Conservation (phyloP, 139 green algal genomes). For the Volvox africanus region DNA sequence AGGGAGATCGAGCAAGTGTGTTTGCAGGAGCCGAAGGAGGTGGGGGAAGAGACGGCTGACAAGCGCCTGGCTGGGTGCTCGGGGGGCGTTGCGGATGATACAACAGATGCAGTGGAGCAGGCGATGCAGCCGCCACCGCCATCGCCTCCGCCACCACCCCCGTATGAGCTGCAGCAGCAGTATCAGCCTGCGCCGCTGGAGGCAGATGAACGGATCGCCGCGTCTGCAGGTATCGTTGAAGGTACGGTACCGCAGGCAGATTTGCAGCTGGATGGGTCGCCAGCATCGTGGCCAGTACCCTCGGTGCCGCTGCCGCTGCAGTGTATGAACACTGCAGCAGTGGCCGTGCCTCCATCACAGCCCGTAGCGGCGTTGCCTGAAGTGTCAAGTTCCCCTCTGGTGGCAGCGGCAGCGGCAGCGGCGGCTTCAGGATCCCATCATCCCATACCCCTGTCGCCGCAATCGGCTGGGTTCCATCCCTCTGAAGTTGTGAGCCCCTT, state of each 20-base stretch:
- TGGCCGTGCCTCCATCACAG: too few species aligned
- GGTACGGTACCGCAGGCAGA: too few species aligned
- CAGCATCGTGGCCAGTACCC: background rate
- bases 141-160: background rate
- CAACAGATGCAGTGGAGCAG: background rate
- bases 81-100: background rate
- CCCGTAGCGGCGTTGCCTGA: too few species aligned
- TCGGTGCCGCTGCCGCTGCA: background rate
- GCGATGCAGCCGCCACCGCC: background rate
- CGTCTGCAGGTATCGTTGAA: too few species aligned
- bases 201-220: background rate
- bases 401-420: background rate
- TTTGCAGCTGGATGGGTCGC: too few species aligned
- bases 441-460: background rate
- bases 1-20: background rate
- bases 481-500: background rate
- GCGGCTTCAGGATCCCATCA: background rate
- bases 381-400: too few species aligned
- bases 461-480: too few species aligned
- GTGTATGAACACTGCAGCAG: background rate
- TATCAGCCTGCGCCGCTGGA: background rate
- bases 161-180: background rate
- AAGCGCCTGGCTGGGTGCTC: background rate
- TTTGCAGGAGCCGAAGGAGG: background rate
- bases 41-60: background rate